phyloP scores from a whole-genome alignment of 805 yeast genomes.

The Yarrowia bubula region DNA sequence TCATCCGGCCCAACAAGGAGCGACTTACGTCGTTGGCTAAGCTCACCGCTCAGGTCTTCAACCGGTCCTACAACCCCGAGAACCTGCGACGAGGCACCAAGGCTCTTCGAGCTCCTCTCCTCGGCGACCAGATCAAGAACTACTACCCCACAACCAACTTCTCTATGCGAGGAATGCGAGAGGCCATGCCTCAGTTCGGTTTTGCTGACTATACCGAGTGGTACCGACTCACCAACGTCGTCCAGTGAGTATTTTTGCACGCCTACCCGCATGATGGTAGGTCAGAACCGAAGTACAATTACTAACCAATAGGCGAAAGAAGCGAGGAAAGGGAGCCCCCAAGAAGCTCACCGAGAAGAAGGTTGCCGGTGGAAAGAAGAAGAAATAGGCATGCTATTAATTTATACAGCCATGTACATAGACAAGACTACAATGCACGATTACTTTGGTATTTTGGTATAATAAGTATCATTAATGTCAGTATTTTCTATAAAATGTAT shows the following conservation, averaged over 20 bases:
- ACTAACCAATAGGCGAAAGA: conserved; percentile 23
- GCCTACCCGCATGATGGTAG: no score
- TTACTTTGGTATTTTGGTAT: background rate
- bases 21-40: conserved; percentile 36
- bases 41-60: conserved; percentile 38
- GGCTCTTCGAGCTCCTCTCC: conserved; percentile 38
- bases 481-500: background rate
- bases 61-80: conserved; percentile 39
- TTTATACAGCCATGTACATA: conserved; percentile 23
- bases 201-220: background rate
- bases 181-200: conserved; percentile 23
- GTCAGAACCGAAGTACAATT: background rate
- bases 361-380: conserved; percentile 33
- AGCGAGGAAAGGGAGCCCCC: conserved; percentile 38
- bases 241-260: conserved; percentile 14
- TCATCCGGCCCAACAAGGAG: conserved; percentile 8
- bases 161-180: conserved; percentile 13
- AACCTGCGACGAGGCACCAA: conserved; percentile 38
- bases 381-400: conserved; percentile 23
- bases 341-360: conserved; percentile 37
- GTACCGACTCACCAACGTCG: conserved; percentile 7
- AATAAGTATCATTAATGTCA: background rate
- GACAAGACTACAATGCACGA: background rate
- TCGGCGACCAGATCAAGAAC: conserved; percentile 38
- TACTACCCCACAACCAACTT: conserved; percentile 35